phyloP scores from a whole-genome alignment of 1,284 basidiomycete species.

The Austroboletus novae-zelandiae region DNA sequence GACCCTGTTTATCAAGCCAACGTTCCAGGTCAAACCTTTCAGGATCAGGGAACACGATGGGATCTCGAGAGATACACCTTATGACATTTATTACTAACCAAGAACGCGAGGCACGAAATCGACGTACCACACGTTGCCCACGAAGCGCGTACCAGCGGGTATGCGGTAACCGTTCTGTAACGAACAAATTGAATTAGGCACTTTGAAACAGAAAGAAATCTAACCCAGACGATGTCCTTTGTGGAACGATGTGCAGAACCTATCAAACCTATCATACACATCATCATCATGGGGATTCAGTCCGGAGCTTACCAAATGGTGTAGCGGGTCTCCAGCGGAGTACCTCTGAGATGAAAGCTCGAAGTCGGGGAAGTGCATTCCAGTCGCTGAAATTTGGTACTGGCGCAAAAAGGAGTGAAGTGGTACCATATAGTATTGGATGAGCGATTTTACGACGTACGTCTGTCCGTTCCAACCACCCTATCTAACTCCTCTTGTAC shows the following conservation, averaged over 20 bases:
- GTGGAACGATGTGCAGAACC: conserved; percentile 58
- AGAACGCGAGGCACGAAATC: background rate
- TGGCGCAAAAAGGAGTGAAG: conserved; percentile 6
- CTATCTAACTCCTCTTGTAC: conserved; percentile 42
- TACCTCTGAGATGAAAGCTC: conserved; percentile 60
- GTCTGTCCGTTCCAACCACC: conserved; percentile 47
- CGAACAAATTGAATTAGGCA: too few species aligned
- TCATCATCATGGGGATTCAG: background rate
- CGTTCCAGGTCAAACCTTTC: conserved; percentile 50
- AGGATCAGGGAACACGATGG: conserved; percentile 35
- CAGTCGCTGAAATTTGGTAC: conserved; percentile 51
- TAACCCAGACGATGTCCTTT: conserved; percentile 58
- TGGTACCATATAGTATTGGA: too few species aligned
- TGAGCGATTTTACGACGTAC: too few species aligned
- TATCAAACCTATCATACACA: conserved; percentile 9
- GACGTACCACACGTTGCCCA: conserved; percentile 56
- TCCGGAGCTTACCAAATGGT: conserved; percentile 39
- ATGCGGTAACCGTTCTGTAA: conserved; percentile 51
- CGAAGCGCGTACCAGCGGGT: conserved; percentile 55
- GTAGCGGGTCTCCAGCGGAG: conserved; percentile 65
- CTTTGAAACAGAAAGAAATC: background rate
- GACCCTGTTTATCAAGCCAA: conserved; percentile 52
- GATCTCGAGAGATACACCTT: conserved; percentile 55
- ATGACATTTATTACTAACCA: too few species aligned
- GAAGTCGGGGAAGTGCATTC: conserved; percentile 49